A percentile compares a stretch with the other conserved stretches of the same genome.
Evolutionary conservation across 2,329 filamentous ascomycete genomes (phyloP).

Genomic region (Madurella mycetomatis): DNA sequence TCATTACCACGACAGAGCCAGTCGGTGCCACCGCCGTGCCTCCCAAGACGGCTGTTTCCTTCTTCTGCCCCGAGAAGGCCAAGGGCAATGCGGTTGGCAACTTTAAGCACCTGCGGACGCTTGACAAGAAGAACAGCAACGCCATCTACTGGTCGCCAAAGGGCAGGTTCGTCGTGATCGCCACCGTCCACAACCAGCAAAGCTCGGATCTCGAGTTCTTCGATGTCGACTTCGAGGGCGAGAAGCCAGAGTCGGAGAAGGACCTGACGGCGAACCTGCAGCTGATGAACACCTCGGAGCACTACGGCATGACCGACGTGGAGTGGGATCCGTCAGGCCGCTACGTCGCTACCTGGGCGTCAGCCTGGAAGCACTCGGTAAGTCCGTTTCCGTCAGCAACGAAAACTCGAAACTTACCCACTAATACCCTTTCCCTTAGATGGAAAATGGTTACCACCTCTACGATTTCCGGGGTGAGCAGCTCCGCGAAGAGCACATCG

Average conservation of each 20-base stretch:
- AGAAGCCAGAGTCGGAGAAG: slow-evolving; percentile 89
- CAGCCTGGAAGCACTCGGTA: slow-evolving; percentile 93
- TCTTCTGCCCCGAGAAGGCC: slow-evolving; percentile 94
- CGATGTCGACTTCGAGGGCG: slow-evolving; percentile 96
- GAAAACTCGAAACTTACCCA: background rate
- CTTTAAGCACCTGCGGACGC: slow-evolving; percentile 91
- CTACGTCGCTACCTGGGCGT: slow-evolving; percentile 89
- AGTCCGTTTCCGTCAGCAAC: slow-evolving; percentile 34
- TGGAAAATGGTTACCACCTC: slow-evolving; percentile 98
- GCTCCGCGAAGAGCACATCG: slow-evolving; percentile 83
- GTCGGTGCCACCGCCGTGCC: slow-evolving; percentile 72
- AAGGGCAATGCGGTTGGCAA: slow-evolving; percentile 80
- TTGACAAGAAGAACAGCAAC: slow-evolving; percentile 99
- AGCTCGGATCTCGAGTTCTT: slow-evolving; percentile 96
- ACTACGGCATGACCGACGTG: slow-evolving; percentile 96
- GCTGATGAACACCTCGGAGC: slow-evolving; percentile 87
- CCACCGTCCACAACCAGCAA: slow-evolving; percentile 87
- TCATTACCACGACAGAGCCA: slow-evolving; percentile 90
- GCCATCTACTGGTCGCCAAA: slow-evolving; percentile 98
- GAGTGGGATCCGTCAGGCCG: slow-evolving; percentile 97
- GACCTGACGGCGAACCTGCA: slow-evolving; percentile 92
- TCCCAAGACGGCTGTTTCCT: slow-evolving; percentile 90
- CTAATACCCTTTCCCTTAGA: slow-evolving; percentile 47
- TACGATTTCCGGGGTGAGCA: slow-evolving; percentile 93
- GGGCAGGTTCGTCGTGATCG: slow-evolving; percentile 91